Base-by-base conservation (phyloP, 2,329 filamentous ascomycete genomes). In the Trichoderma koningiopsis region DNA sequence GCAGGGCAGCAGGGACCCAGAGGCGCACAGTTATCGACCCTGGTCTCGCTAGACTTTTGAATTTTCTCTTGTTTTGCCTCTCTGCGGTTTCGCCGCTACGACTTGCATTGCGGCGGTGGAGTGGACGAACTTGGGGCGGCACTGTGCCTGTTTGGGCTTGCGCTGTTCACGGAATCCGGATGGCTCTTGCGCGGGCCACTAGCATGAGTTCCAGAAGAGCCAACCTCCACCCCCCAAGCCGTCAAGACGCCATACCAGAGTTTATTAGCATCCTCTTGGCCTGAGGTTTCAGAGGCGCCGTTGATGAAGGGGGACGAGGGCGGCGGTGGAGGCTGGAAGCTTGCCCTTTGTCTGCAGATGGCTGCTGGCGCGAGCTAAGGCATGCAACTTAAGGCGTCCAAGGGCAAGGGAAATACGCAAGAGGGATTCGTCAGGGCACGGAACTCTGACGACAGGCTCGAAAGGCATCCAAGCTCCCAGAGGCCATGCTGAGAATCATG, bases 151-250 rank as follows among this genome's bases (percentile, higher is more conserved):
- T 43, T 37, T 40, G 22, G 64, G 47, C 27, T n/a, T 35, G n/a
- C 29, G 47, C 65, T 68, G 56, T 35, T 55, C 40, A 53, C 65
- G 65, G 65, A 68, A 68, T 59, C 65, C 65, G 65, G 65, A 68
- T 55, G 65, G 65, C 56, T 61, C 24, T 59, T 60, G 53, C 57
- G 65, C 65, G 65, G 56, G 57, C 65, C 65, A 60, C 65, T 68
- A 68, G 56, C 65, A 60, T 19, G 35, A 68, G 47, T 58, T 57
- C 63, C 55, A 66, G 62, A 65, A 65, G 62, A 31, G 53, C 47
- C 63, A 49, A 27, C 62, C 22, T 56, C 61, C 63, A 67, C 63
- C 24, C 55, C 52, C 52, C 53, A 67, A 67, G 64, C 64, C 64
- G 49, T 58, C 11, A 58, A 52, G 35, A 59, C 55, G 55, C 64